Conservation (phyloP, 1,284 basidiomycete genomes). For the Stereum hirsutum region DNA sequence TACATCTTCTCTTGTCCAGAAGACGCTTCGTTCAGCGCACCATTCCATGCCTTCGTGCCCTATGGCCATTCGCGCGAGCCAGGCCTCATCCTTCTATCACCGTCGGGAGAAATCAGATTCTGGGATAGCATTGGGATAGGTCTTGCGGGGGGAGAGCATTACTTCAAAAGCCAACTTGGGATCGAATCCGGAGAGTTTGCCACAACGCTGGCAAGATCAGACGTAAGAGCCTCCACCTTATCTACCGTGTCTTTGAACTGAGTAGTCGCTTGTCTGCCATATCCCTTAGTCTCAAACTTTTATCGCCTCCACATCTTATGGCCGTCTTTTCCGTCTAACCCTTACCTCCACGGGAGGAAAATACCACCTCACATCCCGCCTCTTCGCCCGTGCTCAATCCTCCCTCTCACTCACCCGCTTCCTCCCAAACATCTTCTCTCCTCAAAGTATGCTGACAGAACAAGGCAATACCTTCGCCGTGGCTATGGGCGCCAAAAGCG, state of each 20-base stretch:
- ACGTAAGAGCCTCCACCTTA: constrained; percentile 39
- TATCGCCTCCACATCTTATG: constrained; percentile 57
- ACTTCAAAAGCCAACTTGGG: constrained; percentile 39
- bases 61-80: constrained; percentile 64
- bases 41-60: constrained; percentile 63
- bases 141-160: constrained; percentile 72
- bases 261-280: not conserved
- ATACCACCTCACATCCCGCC: constrained; percentile 44
- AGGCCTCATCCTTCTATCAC: constrained; percentile 63
- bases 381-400: constrained; percentile 48
- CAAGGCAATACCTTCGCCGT: constrained; percentile 53
- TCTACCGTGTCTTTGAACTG: no score
- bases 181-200: constrained; percentile 49
- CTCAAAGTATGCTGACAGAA: constrained; percentile 22
- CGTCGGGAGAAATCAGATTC: constrained; percentile 56
- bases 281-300: constrained; percentile 48
- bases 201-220: constrained; percentile 53
- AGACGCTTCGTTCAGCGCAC: constrained; percentile 35
- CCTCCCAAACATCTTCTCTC: constrained; percentile 46
- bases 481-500: constrained; percentile 34
- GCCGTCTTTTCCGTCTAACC: constrained; percentile 54
- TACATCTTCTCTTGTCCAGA: constrained; percentile 71
- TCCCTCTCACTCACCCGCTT: constrained; percentile 48
- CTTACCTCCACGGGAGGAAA: constrained; percentile 62
- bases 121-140: constrained; percentile 79